Percentiles rank a stretch among this genome's conserved stretches.
phyloP scores from a whole-genome alignment of 306 rosid genomes.

The Astragalus glycyphyllos region DNA sequence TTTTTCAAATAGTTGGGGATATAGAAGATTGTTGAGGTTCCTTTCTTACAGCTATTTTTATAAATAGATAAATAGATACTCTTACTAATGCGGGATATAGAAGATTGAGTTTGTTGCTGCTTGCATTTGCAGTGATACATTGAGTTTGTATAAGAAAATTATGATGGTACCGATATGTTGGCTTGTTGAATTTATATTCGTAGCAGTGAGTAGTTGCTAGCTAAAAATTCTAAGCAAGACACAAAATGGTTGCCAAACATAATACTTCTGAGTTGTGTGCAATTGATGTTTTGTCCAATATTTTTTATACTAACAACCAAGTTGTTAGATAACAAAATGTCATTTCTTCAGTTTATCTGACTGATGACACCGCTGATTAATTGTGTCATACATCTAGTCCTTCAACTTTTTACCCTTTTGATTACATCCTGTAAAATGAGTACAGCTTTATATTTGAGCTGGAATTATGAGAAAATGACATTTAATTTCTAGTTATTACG shows the following conservation, averaged over 20 bases:
- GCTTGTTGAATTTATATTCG: background rate
- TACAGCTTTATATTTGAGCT: no score
- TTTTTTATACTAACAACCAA: no score
- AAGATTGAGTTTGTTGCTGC: slow-evolving; percentile 21
- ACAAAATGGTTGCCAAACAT: background rate
- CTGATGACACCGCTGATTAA: no score
- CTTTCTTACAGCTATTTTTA: slow-evolving; percentile 9
- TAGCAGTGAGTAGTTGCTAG: background rate
- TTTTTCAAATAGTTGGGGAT: slow-evolving; percentile 41
- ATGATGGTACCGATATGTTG: background rate
- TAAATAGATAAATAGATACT: slow-evolving; percentile 41
- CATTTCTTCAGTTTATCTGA: no score
- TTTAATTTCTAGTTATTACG: no score
- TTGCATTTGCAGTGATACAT: background rate
- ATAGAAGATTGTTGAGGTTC: slow-evolving; percentile 38
- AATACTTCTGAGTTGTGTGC: no score
- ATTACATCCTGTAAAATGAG: no score
- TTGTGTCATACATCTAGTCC: no score
- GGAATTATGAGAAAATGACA: no score
- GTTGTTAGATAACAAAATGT: no score
- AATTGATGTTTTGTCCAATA: no score
- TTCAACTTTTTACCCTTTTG: no score
- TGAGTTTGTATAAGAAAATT: slow-evolving; percentile 8
- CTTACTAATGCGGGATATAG: slow-evolving; percentile 34
- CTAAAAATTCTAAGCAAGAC: background rate